Evolutionary conservation across 73 alveolate species (phyloP).

Genomic region (Tetrahymena elliotti): DNA sequence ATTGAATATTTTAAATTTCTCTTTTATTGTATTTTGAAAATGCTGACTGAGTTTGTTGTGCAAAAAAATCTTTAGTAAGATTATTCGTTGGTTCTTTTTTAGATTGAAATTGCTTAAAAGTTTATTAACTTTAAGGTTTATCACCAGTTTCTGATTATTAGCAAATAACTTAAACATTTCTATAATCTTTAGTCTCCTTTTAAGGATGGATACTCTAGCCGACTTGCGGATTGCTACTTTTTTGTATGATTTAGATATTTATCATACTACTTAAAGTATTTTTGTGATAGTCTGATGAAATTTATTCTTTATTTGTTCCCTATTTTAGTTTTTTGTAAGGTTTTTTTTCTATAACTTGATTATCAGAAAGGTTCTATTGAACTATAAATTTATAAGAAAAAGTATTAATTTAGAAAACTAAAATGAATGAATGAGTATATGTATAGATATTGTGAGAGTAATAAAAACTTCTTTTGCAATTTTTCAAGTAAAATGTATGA

Average conservation of each 20-base stretch:
- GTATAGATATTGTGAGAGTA: background rate
- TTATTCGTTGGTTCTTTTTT: background rate
- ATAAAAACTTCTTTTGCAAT: background rate
- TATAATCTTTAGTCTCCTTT: background rate
- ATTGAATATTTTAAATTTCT: background rate
- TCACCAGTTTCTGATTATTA: background rate
- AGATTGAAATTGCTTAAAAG: background rate
- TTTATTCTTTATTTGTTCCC: background rate
- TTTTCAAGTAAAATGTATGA: no score
- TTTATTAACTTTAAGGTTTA: background rate
- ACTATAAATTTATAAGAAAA: background rate
- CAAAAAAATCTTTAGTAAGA: background rate
- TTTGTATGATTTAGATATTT: background rate
- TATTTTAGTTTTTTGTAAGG: background rate
- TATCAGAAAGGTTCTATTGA: background rate
- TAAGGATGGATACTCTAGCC: background rate
- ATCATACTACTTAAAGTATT: background rate
- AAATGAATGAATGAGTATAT: no score
- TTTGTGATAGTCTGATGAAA: background rate
- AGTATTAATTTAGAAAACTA: background rate
- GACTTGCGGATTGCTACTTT: background rate
- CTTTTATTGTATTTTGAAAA: background rate
- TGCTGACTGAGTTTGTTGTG: background rate
- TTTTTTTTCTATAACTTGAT: background rate
- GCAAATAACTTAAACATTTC: background rate